Evolutionary conservation across 1,284 basidiomycete species (phyloP).

Genomic region (Anthracocystis panici-leucophaei): DNA sequence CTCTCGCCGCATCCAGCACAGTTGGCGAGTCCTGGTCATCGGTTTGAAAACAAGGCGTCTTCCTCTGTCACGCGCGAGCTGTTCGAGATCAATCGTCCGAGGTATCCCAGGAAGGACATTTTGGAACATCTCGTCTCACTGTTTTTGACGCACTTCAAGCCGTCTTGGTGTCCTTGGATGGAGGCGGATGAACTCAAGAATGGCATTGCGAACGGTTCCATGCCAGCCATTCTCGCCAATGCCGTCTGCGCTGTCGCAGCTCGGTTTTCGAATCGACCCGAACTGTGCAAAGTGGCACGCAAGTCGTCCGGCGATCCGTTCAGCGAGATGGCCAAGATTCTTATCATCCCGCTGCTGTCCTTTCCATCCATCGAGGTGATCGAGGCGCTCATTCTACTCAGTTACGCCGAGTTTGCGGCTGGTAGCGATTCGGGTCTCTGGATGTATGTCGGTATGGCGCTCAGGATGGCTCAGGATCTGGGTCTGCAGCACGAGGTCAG

Average conservation of each 20-base stretch:
- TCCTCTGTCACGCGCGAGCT: conserved; percentile 57
- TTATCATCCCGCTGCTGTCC: conserved; percentile 61
- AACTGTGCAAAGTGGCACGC: conserved; percentile 49
- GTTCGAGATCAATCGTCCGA: conserved; percentile 58
- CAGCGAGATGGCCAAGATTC: conserved; percentile 63
- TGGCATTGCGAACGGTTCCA: conserved; percentile 45
- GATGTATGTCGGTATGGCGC: conserved; percentile 63
- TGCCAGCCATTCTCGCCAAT: conserved; percentile 61
- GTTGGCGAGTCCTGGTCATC: conserved; percentile 21
- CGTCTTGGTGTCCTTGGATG: conserved; percentile 60
- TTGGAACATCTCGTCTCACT: conserved; percentile 52
- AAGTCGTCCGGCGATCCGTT: conserved; percentile 59
- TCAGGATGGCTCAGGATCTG: conserved; percentile 59
- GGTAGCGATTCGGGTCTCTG: conserved; percentile 60
- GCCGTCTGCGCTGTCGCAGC: conserved; percentile 59
- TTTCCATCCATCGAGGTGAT: conserved; percentile 62
- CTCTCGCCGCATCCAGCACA: conserved; percentile 34
- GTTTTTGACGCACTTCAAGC: conserved; percentile 56
- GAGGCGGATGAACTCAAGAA: conserved; percentile 51
- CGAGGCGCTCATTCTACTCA: conserved; percentile 57
- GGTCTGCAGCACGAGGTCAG: conserved; percentile 60
- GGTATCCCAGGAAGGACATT: conserved; percentile 55
- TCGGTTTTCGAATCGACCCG: conserved; percentile 52
- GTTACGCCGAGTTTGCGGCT: conserved; percentile 60
- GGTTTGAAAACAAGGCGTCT: conserved; percentile 39